Conservation (phyloP, 2,329 filamentous ascomycete species). For the Colletotrichum chlorophyti region DNA sequence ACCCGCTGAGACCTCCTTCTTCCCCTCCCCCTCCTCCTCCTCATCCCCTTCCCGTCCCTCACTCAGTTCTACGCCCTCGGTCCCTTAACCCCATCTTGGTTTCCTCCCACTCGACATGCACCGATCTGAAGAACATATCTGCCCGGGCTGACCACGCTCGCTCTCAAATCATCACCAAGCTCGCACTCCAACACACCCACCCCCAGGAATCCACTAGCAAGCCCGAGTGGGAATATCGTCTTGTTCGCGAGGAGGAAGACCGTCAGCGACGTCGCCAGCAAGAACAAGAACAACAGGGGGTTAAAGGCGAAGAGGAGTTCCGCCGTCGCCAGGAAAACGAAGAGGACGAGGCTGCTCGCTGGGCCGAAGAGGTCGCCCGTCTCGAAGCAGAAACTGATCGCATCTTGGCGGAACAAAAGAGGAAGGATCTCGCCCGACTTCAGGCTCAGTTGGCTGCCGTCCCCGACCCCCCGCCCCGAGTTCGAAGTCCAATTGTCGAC, state of each 20-base stretch:
- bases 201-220: background rate
- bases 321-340: conserved; percentile 23
- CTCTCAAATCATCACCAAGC: conserved; percentile 27
- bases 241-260: conserved; percentile 4
- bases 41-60: conserved; percentile 15
- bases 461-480: conserved; percentile 40
- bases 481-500: conserved; percentile 52
- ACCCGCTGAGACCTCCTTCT: background rate
- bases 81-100: conserved; percentile 25
- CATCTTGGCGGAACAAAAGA: conserved; percentile 56
- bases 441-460: conserved; percentile 48
- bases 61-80: conserved; percentile 28
- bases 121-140: conserved; percentile 27
- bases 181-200: conserved; percentile 9
- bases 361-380: conserved; percentile 48
- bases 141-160: conserved; percentile 27
- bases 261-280: conserved; percentile 25
- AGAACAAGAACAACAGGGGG: background rate
- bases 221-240: conserved; percentile 9
- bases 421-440: conserved; percentile 53
- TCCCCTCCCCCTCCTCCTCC: background rate
- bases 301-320: conserved; percentile 20
- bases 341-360: conserved; percentile 37
- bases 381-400: conserved; percentile 56
- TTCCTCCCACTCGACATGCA: conserved; percentile 25